Evolutionary conservation across 2,329 filamentous ascomycete species (phyloP), one percentile per base, ranked within the genome.

Genomic region (Paecilomyces sp.): DNA sequence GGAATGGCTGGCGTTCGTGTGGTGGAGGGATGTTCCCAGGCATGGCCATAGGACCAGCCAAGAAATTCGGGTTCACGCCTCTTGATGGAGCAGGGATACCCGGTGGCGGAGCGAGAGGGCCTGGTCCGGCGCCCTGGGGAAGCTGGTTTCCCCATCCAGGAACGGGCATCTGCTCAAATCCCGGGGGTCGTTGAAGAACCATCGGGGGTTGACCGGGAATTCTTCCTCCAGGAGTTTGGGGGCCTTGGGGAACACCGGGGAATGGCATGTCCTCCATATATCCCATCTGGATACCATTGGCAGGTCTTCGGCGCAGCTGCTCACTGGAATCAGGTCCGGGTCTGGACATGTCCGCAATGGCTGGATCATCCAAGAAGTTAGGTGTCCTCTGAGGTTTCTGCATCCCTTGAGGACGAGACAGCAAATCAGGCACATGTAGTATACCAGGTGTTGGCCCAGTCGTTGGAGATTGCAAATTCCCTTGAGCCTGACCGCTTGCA

Each of bases 171-270:
- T 77, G 75, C 24, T 78, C 76, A 52, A 79, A 71, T 22, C 77
- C 77, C 34, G 76, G 77, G 50, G 77, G 77, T 60, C 77, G 70
- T 61, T 76, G 77, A 31, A 80, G 69, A 24, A 72, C 73, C 69
- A 77, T 73, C 24, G 69, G 64, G 57, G 70, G 69, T 56, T 74
- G 72, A 22, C 63, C 68, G 24, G 70, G 70, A 36, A 62, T 66
- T 30, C 74, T 67, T 25, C 67, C 68, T 53, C 69, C 73, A 62
- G 72, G 72, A 28, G 70, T 69, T 54, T 75, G 74, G 30, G 62
- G 67, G 13, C 67, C 69, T 59, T 71, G 74, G 33, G 70, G 61
- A 57, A 57, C 54, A 47, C 62, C 61, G n/a, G 63, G 68, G 58
- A 72, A 74, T n/a, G 67, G 69, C 50, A 75, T 68, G 9, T 77